These are phyloP conservation scores for Trypanosoma cruzi DNA, from an alignment of 208 protist genomes.

Conservation along the genomic window DNA sequence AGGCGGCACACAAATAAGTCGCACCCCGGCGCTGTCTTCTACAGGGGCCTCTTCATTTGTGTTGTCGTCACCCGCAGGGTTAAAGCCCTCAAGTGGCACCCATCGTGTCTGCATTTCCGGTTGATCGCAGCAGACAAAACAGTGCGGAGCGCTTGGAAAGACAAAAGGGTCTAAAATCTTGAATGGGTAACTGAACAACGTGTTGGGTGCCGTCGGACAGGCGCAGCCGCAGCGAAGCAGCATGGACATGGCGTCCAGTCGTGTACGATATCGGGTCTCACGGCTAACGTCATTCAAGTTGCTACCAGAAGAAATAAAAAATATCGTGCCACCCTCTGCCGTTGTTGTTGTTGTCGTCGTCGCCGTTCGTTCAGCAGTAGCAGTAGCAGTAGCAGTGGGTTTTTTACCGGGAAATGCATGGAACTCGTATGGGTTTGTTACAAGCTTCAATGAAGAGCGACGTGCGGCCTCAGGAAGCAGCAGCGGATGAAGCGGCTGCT, in stretches of 20 bases:
- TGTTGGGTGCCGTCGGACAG: slow-evolving; percentile 92
- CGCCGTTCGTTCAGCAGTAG: no score
- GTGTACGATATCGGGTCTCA: slow-evolving; percentile 57
- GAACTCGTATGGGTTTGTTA: slow-evolving; percentile 90
- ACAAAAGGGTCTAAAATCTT: slow-evolving; percentile 85
- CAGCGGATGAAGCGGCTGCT: slow-evolving; percentile 92
- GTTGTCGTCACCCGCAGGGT: slow-evolving; percentile 3
- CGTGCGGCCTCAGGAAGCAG: slow-evolving; percentile 69
- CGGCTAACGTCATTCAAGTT: slow-evolving; percentile 84
- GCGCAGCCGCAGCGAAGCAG: slow-evolving; percentile 75
- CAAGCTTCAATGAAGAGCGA: slow-evolving; percentile 72
- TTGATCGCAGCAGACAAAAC: slow-evolving; percentile 90
- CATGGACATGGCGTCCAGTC: slow-evolving; percentile 74
- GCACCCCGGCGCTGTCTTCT: slow-evolving; percentile 42
- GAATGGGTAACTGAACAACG: slow-evolving; percentile 93
- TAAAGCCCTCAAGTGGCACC: slow-evolving; percentile 32
- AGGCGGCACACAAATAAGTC: slow-evolving; percentile 79
- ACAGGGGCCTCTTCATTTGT: slow-evolving; percentile 7
- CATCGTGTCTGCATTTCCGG: slow-evolving; percentile 73
- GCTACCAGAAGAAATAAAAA: slow-evolving; percentile 89
- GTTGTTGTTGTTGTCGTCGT: not conserved
- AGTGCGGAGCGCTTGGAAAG: slow-evolving; percentile 72
- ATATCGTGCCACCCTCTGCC: slow-evolving; percentile 22
- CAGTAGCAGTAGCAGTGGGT: not conserved
- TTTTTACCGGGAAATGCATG: slow-evolving; percentile 27